phyloP scores from a whole-genome alignment of 2,329 filamentous ascomycete genomes.

The Tolypocladium pustulatum region DNA sequence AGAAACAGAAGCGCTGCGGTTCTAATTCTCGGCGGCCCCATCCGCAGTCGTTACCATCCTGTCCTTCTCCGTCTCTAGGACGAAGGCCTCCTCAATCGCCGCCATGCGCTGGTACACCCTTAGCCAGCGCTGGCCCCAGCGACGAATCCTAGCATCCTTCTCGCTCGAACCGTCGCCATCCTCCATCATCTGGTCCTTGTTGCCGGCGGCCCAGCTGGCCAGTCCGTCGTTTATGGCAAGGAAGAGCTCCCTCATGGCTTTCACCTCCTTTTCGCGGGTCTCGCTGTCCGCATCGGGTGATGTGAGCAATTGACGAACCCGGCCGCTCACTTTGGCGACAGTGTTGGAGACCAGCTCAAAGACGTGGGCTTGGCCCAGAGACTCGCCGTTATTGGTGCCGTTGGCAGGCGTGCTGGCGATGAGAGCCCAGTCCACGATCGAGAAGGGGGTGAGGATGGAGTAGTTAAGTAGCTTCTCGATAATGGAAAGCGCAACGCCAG shows the following conservation, averaged over 20 bases:
- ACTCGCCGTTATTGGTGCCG: conserved; percentile 44
- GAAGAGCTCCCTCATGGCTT: conserved; percentile 71
- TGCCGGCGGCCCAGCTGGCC: conserved; percentile 58
- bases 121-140: conserved; percentile 81
- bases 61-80: conserved; percentile 21
- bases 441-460: conserved; percentile 76
- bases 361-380: conserved; percentile 63
- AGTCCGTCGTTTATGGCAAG: conserved; percentile 70
- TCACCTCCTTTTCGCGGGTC: conserved; percentile 57
- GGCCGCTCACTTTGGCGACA: conserved; percentile 78
- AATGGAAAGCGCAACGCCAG: conserved; percentile 83
- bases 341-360: conserved; percentile 89
- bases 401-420: conserved; percentile 41
- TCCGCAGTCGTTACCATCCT: conserved; percentile 2
- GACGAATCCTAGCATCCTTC: conserved; percentile 54
- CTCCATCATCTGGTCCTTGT: conserved; percentile 68
- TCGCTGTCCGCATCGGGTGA: conserved; percentile 53
- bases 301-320: conserved; percentile 68
- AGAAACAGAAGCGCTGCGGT: not conserved
- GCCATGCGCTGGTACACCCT: conserved; percentile 73
- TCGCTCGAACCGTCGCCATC: conserved; percentile 46
- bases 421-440: conserved; percentile 85
- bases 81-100: conserved; percentile 72
- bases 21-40: not conserved
- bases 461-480: conserved; percentile 97